phyloP scores from a whole-genome alignment of 2,329 filamentous ascomycete genomes.

The Emergomyces pasteurianus region DNA sequence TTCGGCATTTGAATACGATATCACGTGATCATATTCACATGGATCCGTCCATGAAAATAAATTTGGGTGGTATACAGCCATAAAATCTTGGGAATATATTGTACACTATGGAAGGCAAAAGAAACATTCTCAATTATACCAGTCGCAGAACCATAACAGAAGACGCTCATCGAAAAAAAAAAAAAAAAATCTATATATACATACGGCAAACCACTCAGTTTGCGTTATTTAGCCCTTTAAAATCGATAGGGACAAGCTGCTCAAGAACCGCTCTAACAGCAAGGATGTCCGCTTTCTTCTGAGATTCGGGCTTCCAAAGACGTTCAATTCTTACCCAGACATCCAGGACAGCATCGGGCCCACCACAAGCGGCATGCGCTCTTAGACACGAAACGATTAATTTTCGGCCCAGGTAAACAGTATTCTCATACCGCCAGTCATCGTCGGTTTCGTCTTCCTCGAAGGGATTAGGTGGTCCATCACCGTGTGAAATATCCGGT shows the following conservation, averaged over 20 bases:
- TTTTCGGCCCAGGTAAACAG: constrained; percentile 30
- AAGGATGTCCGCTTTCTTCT: constrained; percentile 24
- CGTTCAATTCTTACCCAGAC: constrained; percentile 29
- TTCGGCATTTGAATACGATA: constrained; percentile 8
- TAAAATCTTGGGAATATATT: not conserved
- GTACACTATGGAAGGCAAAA: not conserved
- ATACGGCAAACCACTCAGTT: not conserved
- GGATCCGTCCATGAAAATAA: too few relatives aligned
- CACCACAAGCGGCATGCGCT: constrained; percentile 28
- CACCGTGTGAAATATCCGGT: not conserved
- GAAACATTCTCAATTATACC: not conserved
- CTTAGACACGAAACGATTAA: constrained; percentile 28
- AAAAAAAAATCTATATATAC: not conserved
- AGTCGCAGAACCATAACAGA: not conserved
- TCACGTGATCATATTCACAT: constrained; percentile 16
- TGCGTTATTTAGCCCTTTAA: not conserved
- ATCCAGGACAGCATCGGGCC: constrained; percentile 24
- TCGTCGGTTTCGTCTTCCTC: constrained; percentile 14
- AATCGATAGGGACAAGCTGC: constrained; percentile 16
- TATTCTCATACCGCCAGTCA: constrained; percentile 25
- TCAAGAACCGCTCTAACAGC: constrained; percentile 27
- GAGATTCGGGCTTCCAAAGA: constrained; percentile 29
- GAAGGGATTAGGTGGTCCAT: not conserved
- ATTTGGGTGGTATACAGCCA: too few relatives aligned
- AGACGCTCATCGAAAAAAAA: not conserved